Evolutionary conservation across 305 asterid species (phyloP).

Genomic region (Solanum hybrid): DNA sequence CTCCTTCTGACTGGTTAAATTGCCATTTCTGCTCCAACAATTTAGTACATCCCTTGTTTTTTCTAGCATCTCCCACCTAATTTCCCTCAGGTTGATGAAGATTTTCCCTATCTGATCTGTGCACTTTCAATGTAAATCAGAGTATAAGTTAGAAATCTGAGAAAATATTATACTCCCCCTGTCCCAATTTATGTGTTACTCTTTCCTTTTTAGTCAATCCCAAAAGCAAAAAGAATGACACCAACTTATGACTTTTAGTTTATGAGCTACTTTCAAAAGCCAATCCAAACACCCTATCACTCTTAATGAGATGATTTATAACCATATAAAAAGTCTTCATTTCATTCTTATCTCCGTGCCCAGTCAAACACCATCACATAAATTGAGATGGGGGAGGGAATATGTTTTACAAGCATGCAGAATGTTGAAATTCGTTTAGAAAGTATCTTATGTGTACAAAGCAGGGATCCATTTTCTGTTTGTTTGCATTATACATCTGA

Average conservation of each 20-base stretch:
- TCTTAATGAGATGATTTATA: not conserved
- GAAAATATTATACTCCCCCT: not conserved
- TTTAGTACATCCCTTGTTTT: not conserved
- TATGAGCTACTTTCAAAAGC: not conserved
- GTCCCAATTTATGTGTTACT: not conserved
- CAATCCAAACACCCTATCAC: not conserved
- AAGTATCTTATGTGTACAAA: not conserved
- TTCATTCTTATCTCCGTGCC: not conserved
- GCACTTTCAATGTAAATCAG: not conserved
- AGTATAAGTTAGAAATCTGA: not conserved
- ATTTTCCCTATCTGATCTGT: not conserved
- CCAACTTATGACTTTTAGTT: not conserved
- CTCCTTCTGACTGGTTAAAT: not conserved
- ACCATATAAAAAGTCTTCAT: not conserved
- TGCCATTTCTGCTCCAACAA: not conserved
- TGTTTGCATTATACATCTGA: slow-evolving; percentile 11
- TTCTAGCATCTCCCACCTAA: not conserved
- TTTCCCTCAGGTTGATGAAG: not conserved
- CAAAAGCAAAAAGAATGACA: not conserved
- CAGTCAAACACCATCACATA: not conserved
- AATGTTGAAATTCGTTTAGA: not conserved
- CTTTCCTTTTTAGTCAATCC: not conserved
- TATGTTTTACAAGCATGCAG: not conserved
- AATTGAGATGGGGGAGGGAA: not conserved
- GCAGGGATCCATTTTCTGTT: not conserved